Base-by-base conservation (phyloP, 768 basidiomycete genomes). In the Auriculariales sp. region DNA sequence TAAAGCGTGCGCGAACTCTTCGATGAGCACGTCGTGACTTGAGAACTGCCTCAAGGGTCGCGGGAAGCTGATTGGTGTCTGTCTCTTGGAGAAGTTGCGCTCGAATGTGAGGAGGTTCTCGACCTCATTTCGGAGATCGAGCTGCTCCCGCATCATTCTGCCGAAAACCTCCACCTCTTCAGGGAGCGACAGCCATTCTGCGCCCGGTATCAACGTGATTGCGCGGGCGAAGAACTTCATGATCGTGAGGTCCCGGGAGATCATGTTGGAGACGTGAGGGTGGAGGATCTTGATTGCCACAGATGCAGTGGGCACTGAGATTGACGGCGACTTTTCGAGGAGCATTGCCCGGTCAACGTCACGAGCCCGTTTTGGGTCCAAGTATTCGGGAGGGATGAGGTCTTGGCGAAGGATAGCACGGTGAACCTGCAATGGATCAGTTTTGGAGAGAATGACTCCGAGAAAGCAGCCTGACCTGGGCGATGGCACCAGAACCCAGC, bases 401-500 rank as follows among this genome's bases (percentile, higher is more conserved):
- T 92, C 80, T 46, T 79, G 74, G 56, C 82, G 86, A 50, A 97
- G 76, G 11, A 73, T 85, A 30, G 89, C 94, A 56, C 81, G 78
- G 64, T 98, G 94, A 6, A 98, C 93, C 83, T 87, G 51, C 22
- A 30, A 25, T 46, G 51, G 28, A 50, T 7, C 28, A 27, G 19
- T 28, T 22, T 32, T 27, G 17, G 25, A 11, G 47, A 47, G 30
- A 46, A 17, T 39, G 32, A 28, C 46, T 48, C 9, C 51, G 51
- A 12, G 35, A 27, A 48, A n/a, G n/a, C n/a, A 14, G 39, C 56
- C 61, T 45, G 53, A 75, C 81, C 67, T 99, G 95, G 17, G 94
- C 95, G 54, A 99, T 95, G n/a, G 95, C 93, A 24, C 95, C 95
- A 9, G 85, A 87, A n/a, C 95, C 95, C 47, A 99, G 94, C 3